Conservation (phyloP, 2,329 filamentous ascomycete genomes). For the Nectriaceae sp. region DNA sequence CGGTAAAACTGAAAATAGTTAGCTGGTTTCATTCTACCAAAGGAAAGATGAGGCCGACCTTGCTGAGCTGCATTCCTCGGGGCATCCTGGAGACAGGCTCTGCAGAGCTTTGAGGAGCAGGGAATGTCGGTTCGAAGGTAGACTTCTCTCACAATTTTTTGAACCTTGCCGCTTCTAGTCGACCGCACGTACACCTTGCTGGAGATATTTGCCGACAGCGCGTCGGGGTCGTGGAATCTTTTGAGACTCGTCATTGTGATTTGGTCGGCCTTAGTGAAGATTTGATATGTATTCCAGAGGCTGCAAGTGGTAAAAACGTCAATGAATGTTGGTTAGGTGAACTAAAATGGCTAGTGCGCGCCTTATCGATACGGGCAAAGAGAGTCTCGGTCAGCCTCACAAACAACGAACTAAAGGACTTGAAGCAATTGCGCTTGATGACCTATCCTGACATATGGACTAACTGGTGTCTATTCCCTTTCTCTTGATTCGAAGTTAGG, state of each 20-base stretch:
- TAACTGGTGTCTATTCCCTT: no score
- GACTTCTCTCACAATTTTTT: slow-evolving; percentile 96
- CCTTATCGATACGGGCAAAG: slow-evolving; percentile 33
- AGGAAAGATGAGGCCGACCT: slow-evolving; percentile 49
- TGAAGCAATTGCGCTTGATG: no score
- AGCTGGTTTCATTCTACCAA: neutral
- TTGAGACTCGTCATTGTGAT: slow-evolving; percentile 65
- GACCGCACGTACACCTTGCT: slow-evolving; percentile 97
- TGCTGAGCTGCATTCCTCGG: slow-evolving; percentile 79
- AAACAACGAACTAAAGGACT: no score
- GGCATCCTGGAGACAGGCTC: slow-evolving; percentile 70
- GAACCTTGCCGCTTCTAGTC: slow-evolving; percentile 93
- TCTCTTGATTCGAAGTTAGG: no score
- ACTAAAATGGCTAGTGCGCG: slow-evolving; percentile 26
- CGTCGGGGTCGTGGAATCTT: slow-evolving; percentile 53
- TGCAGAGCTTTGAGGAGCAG: slow-evolving; percentile 90
- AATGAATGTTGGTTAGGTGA: slow-evolving; percentile 19
- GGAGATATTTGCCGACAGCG: slow-evolving; percentile 72
- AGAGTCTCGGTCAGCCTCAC: no score
- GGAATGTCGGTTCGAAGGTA: slow-evolving; percentile 97
- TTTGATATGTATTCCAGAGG: slow-evolving; percentile 4
- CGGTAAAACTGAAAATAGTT: slow-evolving; percentile 60
- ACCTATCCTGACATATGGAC: no score
- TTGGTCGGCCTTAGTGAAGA: slow-evolving; percentile 15
- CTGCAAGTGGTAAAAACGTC: slow-evolving; percentile 20